phyloP scores from a whole-genome alignment of 148 eudicot genomes.

The Hydrangea macrophylla region DNA sequence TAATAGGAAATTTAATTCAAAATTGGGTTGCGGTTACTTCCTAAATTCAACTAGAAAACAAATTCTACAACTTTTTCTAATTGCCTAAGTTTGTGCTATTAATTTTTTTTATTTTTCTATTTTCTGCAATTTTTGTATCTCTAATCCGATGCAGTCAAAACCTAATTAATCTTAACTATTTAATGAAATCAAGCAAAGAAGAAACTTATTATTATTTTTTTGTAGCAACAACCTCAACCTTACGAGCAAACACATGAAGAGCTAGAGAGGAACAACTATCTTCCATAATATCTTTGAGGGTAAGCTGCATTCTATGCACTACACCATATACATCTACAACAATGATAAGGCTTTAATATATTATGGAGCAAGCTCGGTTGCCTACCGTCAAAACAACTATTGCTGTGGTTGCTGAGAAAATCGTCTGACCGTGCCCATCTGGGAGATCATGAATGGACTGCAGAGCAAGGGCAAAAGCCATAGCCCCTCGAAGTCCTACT shows the following conservation, averaged over 20 bases:
- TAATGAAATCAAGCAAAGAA: background rate
- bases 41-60: no score
- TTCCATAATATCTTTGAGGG: background rate
- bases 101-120: no score
- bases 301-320: background rate
- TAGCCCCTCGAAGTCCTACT: conserved; percentile 97
- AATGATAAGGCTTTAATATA: background rate
- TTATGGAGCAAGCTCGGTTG: conserved; percentile 13
- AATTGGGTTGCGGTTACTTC: no score
- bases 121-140: no score
- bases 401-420: conserved; percentile 95
- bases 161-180: background rate
- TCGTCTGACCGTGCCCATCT: conserved; percentile 97
- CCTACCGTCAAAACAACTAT: conserved; percentile 95
- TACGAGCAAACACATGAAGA: background rate
- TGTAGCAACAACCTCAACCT: background rate
- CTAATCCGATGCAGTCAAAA: no score
- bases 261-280: background rate
- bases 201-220: no score
- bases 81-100: no score
- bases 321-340: background rate
- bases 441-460: conserved; percentile 99
- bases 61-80: no score
- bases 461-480: conserved; percentile 99
- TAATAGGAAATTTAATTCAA: no score